Conservation (phyloP, 768 basidiomycete species). For the Psilocybe azurescens region DNA sequence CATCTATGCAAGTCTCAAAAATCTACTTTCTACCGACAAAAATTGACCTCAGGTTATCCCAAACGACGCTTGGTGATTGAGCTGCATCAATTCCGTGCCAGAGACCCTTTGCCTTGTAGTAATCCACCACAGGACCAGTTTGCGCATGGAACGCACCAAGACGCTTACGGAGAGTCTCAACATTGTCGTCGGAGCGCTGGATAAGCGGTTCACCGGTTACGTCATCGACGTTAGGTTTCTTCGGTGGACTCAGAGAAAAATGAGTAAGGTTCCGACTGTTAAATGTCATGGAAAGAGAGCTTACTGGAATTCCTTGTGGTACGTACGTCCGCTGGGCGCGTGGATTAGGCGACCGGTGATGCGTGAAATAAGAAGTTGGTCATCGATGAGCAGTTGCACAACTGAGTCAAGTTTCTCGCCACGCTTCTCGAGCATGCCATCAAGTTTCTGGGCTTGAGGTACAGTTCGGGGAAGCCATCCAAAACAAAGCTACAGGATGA, state of each 20-base stretch:
- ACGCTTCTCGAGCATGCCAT: slow-evolving; percentile 81
- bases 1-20: slow-evolving; percentile 21
- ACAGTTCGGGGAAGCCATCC: slow-evolving; percentile 99
- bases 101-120: slow-evolving; percentile 91
- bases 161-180: slow-evolving; percentile 91
- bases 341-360: slow-evolving; percentile 98
- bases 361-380: slow-evolving; percentile 94
- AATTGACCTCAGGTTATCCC: slow-evolving; percentile 77
- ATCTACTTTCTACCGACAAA: slow-evolving; percentile 59
- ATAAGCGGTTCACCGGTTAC: slow-evolving; percentile 94
- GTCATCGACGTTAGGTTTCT: slow-evolving; percentile 94
- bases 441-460: slow-evolving; percentile 95
- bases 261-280: slow-evolving; percentile 8
- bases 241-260: slow-evolving; percentile 77
- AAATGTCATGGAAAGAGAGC: slow-evolving; percentile 31
- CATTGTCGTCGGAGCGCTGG: slow-evolving; percentile 98
- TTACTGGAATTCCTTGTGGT: slow-evolving; percentile 95
- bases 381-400: slow-evolving; percentile 90
- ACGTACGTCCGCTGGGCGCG: slow-evolving; percentile 85
- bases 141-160: slow-evolving; percentile 89
- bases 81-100: slow-evolving; percentile 94
- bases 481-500: slow-evolving; percentile 82
- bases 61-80: slow-evolving; percentile 90
- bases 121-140: slow-evolving; percentile 95
- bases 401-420: slow-evolving; percentile 93